These are phyloP conservation scores for Xylariomycetidae sp. DNA, from an alignment of 2,329 filamentous ascomycete genomes.

Conservation along the genomic window DNA sequence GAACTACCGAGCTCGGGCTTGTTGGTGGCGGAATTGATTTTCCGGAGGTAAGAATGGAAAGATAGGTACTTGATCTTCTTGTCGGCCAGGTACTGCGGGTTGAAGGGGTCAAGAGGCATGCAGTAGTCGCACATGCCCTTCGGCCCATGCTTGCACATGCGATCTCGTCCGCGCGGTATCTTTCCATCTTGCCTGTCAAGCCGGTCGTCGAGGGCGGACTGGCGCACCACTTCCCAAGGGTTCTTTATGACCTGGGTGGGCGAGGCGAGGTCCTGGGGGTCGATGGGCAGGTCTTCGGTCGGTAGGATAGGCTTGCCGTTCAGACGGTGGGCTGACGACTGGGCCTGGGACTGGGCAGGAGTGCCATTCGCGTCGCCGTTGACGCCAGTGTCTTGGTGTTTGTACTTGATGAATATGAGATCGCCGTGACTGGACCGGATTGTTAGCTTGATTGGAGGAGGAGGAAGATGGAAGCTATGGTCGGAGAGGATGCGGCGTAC, in stretches of 20 bases:
- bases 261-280: constrained; percentile 49
- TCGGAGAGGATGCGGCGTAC: constrained; percentile 30
- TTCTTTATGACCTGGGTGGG: constrained; percentile 66
- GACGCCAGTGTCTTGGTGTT: constrained; percentile 41
- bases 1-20: constrained; percentile 90
- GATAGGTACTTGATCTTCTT: constrained; percentile 99
- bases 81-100: constrained; percentile 79
- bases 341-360: constrained; percentile 24
- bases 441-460: no score
- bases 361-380: constrained; percentile 35
- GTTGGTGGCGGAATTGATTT: constrained; percentile 94
- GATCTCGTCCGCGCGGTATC: constrained; percentile 26
- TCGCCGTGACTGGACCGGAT: constrained; percentile 66
- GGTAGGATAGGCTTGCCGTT: constrained; percentile 70
- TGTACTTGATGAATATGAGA: constrained; percentile 80
- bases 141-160: constrained; percentile 84
- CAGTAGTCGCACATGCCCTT: constrained; percentile 99
- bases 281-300: constrained; percentile 60
- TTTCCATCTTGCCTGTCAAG: constrained; percentile 83
- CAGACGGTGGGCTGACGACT: constrained; percentile 54
- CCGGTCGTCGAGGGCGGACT: constrained; percentile 79
- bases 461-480: no score
- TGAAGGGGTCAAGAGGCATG: constrained; percentile 92
- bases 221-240: constrained; percentile 86
- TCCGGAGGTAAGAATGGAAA: constrained; percentile 89